phyloP scores from a whole-genome alignment of 1,284 basidiomycete species.

The Hemileia vastatrix region DNA sequence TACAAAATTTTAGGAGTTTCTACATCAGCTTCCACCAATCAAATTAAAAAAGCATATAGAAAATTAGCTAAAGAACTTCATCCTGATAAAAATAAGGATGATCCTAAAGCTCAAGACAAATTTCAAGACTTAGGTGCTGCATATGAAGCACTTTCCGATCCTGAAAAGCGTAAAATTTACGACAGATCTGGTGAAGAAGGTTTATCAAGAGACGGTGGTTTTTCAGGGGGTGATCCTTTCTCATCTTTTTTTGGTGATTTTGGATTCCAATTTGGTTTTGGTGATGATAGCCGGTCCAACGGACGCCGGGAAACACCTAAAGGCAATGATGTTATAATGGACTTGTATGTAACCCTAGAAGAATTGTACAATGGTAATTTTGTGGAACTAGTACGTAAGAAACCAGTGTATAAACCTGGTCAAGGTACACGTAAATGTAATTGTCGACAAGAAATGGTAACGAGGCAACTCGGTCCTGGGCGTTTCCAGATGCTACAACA shows the following conservation, averaged over 20 bases:
- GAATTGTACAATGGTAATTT: no score
- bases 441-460: no score
- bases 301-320: no score
- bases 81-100: slow-evolving; percentile 44
- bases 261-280: no score
- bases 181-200: slow-evolving; percentile 42
- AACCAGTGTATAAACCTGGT: no score
- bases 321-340: no score
- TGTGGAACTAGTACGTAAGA: no score
- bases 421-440: no score
- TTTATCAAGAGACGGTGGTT: slow-evolving; percentile 30
- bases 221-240: slow-evolving; percentile 40
- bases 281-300: no score
- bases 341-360: no score
- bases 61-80: slow-evolving; percentile 38
- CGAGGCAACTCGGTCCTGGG: slow-evolving; percentile 43
- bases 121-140: slow-evolving; percentile 43
- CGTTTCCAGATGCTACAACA: slow-evolving; percentile 44
- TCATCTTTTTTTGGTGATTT: slow-evolving; percentile 43
- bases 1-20: slow-evolving; percentile 39
- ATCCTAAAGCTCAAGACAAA: slow-evolving; percentile 39
- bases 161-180: slow-evolving; percentile 33
- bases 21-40: slow-evolving; percentile 31
- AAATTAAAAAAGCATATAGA: slow-evolving; percentile 43
- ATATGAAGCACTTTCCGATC: slow-evolving; percentile 39